Evolutionary conservation across 176 grass and related monocot species (phyloP).

Genomic region (Thinopyrum elongatum): DNA sequence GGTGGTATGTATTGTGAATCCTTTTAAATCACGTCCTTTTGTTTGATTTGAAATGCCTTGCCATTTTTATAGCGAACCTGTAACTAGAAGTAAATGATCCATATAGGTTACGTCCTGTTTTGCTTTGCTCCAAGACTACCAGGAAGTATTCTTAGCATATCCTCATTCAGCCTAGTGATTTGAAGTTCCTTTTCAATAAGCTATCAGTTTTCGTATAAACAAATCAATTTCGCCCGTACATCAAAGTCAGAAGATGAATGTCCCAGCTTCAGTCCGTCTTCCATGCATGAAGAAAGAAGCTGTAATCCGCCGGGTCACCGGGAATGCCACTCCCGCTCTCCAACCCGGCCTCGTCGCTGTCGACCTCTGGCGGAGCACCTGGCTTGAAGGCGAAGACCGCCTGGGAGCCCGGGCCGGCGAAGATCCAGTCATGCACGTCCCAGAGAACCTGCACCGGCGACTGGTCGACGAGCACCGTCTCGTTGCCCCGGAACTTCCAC

Average conservation of each 20-base stretch:
- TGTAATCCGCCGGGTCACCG: conserved; percentile 54
- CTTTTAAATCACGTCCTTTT: not conserved
- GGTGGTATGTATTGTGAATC: not conserved
- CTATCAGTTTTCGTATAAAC: conserved; percentile 16
- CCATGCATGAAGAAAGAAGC: conserved; percentile 88
- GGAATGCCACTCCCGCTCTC: conserved; percentile 12
- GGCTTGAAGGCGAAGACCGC: conserved; percentile 77
- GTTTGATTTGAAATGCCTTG: not conserved
- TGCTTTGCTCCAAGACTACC: not conserved
- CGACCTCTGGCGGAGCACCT: conserved; percentile 11
- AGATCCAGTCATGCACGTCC: conserved; percentile 96
- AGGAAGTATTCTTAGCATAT: not conserved
- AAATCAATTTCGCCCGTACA: not conserved
- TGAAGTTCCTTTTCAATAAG: not conserved
- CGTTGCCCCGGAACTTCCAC: conserved; percentile 85
- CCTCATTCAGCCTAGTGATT: not conserved
- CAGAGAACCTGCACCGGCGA: conserved; percentile 78
- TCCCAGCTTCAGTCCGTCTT: conserved; percentile 58
- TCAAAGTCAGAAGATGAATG: not conserved
- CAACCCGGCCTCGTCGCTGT: not conserved
- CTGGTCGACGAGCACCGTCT: conserved; percentile 66
- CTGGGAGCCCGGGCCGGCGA: conserved; percentile 46
- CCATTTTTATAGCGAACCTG: not conserved
- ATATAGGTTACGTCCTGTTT: not conserved
- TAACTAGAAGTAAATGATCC: not conserved